phyloP scores from a whole-genome alignment of 2,329 filamentous ascomycete species.

The Cyanodermella asteris region DNA sequence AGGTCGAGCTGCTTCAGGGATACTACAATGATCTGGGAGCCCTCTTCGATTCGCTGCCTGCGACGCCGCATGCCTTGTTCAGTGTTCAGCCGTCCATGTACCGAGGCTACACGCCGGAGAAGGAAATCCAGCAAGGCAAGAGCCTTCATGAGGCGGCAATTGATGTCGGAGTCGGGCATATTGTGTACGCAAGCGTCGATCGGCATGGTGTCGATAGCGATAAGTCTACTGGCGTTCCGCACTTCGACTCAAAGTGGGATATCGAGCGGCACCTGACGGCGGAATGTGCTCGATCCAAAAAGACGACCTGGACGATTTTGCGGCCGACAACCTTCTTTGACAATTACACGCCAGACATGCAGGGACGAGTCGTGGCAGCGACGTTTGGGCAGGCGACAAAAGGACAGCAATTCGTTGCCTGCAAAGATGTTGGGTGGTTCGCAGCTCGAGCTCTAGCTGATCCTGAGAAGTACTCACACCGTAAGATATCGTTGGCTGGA shows the following conservation, averaged over 20 bases:
- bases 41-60: slow-evolving; percentile 4
- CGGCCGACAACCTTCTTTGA: slow-evolving; percentile 11
- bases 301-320: slow-evolving; percentile 11
- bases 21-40: slow-evolving; percentile 6
- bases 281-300: slow-evolving; percentile 1
- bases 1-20: slow-evolving; percentile 8
- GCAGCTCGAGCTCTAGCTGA: slow-evolving; percentile 22
- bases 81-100: slow-evolving; percentile 6
- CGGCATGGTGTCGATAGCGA: slow-evolving; percentile 14
- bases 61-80: slow-evolving; percentile 8
- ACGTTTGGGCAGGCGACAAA: slow-evolving; percentile 9
- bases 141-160: slow-evolving; percentile 15
- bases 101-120: too few relatives aligned
- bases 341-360: slow-evolving; percentile 8
- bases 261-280: slow-evolving; percentile 10
- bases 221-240: slow-evolving; percentile 11
- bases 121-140: slow-evolving; percentile 17
- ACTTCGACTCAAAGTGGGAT: slow-evolving; percentile 11
- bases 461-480: slow-evolving; percentile 16
- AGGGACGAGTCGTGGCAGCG: slow-evolving; percentile 8
- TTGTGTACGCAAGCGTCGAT: slow-evolving; percentile 18
- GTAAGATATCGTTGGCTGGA: slow-evolving; percentile 21
- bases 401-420: slow-evolving; percentile 22
- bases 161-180: slow-evolving; percentile 13
- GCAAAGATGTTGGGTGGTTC: slow-evolving; percentile 24